Evolutionary conservation across 495 filamentous ascomycete genomes (phyloP).

Genomic region (Hyaloscypha variabilis): DNA sequence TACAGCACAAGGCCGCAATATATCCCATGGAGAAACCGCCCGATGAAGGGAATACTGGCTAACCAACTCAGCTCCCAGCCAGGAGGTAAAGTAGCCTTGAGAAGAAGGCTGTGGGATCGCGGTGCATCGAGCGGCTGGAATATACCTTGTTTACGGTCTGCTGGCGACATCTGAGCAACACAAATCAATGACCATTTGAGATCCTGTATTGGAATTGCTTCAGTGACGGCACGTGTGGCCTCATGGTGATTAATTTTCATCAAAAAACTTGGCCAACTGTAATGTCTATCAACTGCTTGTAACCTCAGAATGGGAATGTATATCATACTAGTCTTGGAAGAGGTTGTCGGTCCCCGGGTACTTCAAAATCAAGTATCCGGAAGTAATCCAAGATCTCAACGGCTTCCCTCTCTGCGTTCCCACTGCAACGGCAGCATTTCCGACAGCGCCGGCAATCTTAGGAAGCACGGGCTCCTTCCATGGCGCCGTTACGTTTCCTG

Average conservation of each 20-base stretch:
- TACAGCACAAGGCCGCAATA: constrained; percentile 25
- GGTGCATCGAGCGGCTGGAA: constrained; percentile 22
- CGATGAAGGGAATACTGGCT: constrained; percentile 16
- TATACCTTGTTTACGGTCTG: constrained; percentile 21
- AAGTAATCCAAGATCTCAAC: constrained; percentile 39
- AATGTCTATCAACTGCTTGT: not conserved
- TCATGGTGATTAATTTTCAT: constrained; percentile 34
- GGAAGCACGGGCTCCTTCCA: constrained; percentile 33
- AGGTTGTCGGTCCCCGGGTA: constrained; percentile 28
- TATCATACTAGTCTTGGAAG: constrained; percentile 36
- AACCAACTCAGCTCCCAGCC: constrained; percentile 14
- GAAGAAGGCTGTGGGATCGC: constrained; percentile 29
- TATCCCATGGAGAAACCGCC: constrained; percentile 26
- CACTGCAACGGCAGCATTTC: constrained; percentile 35
- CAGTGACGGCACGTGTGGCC: constrained; percentile 32
- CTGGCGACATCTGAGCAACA: constrained; percentile 32
- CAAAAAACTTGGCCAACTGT: constrained; percentile 30
- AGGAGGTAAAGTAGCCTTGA: constrained; percentile 7
- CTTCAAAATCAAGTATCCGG: constrained; percentile 33
- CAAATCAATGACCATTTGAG: constrained; percentile 39
- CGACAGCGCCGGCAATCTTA: constrained; percentile 32
- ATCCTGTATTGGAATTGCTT: constrained; percentile 25
- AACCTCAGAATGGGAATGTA: not conserved
- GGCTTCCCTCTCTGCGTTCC: constrained; percentile 33
- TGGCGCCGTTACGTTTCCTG: constrained; percentile 35